Conservation (phyloP, 2,329 filamentous ascomycete genomes). For the Endoconidiophora laricicola region DNA sequence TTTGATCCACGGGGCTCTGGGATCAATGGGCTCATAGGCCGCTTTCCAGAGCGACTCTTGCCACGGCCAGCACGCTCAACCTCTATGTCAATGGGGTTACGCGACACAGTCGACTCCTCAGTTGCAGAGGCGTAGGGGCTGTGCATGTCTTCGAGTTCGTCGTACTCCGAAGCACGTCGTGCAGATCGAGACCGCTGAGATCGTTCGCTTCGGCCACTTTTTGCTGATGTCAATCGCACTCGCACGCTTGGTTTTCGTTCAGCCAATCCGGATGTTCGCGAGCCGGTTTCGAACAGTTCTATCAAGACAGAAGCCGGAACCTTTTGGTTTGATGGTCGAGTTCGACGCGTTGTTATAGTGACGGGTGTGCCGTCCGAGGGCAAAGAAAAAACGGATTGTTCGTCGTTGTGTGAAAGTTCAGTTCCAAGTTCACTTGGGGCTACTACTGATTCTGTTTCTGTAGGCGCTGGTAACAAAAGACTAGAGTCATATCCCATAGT, state of each 20-base stretch:
- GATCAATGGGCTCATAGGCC: conserved; percentile 51
- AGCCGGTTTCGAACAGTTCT: conserved; percentile 68
- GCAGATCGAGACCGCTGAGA: conserved; percentile 63
- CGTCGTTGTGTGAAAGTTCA: conserved; percentile 52
- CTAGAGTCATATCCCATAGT: conserved; percentile 40
- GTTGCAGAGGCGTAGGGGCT: conserved; percentile 63
- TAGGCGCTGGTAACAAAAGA: conserved; percentile 57
- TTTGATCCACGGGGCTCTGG: conserved; percentile 19
- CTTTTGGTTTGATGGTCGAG: conserved; percentile 37
- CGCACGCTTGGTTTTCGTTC: conserved; percentile 67
- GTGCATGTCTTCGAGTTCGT: conserved; percentile 44
- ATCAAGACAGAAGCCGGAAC: conserved; percentile 62
- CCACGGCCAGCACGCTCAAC: conserved; percentile 35
- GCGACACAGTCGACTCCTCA: conserved; percentile 61
- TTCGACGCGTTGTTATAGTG: conserved; percentile 58
- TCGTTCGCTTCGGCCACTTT: conserved; percentile 52
- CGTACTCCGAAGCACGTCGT: conserved; percentile 30
- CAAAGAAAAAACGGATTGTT: conserved; percentile 61
- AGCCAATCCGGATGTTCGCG: conserved; percentile 33
- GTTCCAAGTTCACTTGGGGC: conserved; percentile 45
- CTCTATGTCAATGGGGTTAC: conserved; percentile 76
- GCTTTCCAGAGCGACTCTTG: conserved; percentile 25
- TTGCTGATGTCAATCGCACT: conserved; percentile 64
- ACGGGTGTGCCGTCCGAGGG: conserved; percentile 81
- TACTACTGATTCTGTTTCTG: conserved; percentile 32